Evolutionary conservation across 768 basidiomycete species (phyloP).

Genomic region (Aureoboletus auriporus): DNA sequence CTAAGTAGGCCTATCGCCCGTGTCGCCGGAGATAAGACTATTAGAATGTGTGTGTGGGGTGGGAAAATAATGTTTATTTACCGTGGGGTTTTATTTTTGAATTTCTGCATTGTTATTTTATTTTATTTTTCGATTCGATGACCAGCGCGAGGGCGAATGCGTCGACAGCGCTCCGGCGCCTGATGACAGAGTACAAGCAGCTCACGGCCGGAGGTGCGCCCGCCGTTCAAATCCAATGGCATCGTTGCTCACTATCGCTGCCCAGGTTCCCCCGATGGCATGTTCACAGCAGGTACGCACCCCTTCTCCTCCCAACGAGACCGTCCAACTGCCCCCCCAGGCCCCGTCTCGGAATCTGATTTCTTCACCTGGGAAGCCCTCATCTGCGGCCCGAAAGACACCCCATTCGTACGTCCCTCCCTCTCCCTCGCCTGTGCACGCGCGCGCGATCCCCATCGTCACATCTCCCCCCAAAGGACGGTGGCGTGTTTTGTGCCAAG

Average conservation of each 20-base stretch:
- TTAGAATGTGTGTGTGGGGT: neutral
- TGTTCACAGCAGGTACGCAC: constrained; percentile 86
- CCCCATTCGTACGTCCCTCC: constrained; percentile 71
- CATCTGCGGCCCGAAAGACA: constrained; percentile 90
- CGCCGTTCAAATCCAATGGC: neutral
- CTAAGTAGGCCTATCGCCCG: too few relatives aligned
- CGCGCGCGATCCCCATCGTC: neutral
- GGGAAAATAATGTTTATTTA: neutral
- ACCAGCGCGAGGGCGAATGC: constrained; percentile 54
- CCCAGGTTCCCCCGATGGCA: constrained; percentile 69
- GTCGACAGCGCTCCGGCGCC: constrained; percentile 73
- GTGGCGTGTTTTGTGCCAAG: constrained; percentile 89
- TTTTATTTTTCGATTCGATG: neutral
- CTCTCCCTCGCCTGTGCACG: neutral
- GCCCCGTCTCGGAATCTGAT: constrained; percentile 87
- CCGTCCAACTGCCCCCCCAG: constrained; percentile 39
- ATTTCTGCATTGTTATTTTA: too few relatives aligned
- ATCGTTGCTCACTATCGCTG: neutral
- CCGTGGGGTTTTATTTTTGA: too few relatives aligned
- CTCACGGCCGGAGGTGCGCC: constrained; percentile 67
- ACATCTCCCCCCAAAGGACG: constrained; percentile 54
- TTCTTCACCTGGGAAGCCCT: constrained; percentile 97
- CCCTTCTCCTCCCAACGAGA: neutral
- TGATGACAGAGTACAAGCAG: constrained; percentile 93
- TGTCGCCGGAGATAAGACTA: neutral